phyloP scores from a whole-genome alignment of 208 protist genomes.

The Strigomonas galati region DNA sequence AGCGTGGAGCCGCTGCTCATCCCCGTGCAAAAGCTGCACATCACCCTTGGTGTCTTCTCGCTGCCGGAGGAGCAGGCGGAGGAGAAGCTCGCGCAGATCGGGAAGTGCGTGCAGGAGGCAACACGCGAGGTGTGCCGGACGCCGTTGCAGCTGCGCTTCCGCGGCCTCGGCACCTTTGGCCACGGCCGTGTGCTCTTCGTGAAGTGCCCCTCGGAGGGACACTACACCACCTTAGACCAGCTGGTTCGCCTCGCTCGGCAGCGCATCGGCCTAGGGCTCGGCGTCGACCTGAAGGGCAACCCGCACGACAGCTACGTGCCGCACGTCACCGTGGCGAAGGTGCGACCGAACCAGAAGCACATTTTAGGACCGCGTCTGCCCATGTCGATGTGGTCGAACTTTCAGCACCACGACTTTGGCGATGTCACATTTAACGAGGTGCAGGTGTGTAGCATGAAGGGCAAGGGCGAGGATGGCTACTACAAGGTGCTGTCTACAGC shows the following conservation, averaged over 20 bases:
- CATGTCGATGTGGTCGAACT: conserved; percentile 47
- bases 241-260: conserved; percentile 50
- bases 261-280: conserved; percentile 43
- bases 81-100: conserved; percentile 27
- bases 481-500: conserved; percentile 54
- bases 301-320: conserved; percentile 88
- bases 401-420: conserved; percentile 84
- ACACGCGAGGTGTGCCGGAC: conserved; percentile 25
- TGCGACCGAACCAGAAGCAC: conserved; percentile 41
- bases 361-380: conserved; percentile 62
- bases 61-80: conserved; percentile 23
- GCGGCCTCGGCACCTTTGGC: conserved; percentile 77
- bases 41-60: conserved; percentile 82
- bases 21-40: conserved; percentile 61
- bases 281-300: conserved; percentile 85
- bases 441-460: conserved; percentile 77
- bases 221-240: conserved; percentile 58
- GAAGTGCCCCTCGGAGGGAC: conserved; percentile 48
- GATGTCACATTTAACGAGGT: conserved; percentile 69
- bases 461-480: conserved; percentile 47
- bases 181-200: conserved; percentile 79
- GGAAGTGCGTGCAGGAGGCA: conserved; percentile 45
- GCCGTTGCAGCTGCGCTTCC: conserved; percentile 71
- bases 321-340: conserved; percentile 84
- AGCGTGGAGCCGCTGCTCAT: conserved; percentile 59